Evolutionary conservation across 179 eudicot species (phyloP).

Genomic region (Nepenthes alata): DNA sequence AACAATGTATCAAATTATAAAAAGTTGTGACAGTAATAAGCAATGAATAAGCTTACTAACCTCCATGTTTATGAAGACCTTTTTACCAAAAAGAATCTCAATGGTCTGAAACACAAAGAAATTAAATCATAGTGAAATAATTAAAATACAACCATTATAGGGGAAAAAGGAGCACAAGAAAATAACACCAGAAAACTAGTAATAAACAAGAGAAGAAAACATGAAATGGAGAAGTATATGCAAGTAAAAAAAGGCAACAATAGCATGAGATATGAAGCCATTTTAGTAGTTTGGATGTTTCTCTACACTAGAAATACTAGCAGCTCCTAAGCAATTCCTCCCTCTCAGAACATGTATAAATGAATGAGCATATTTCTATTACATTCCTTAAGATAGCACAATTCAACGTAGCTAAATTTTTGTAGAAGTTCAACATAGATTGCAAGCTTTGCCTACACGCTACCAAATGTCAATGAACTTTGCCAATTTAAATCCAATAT

Average conservation of each 20-base stretch:
- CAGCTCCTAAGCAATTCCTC: no score
- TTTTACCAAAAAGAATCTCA: slow-evolving; percentile 81
- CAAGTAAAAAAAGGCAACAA: not conserved
- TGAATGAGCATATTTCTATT: no score
- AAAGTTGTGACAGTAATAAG: no score
- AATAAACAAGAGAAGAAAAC: not conserved
- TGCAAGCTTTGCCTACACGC: no score
- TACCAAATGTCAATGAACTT: no score
- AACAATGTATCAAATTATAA: no score
- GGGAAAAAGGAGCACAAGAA: not conserved
- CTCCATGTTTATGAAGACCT: slow-evolving; percentile 78
- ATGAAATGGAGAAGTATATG: not conserved
- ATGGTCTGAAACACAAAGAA: slow-evolving; percentile 63
- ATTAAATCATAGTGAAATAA: not conserved
- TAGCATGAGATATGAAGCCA: not conserved
- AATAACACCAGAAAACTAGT: not conserved
- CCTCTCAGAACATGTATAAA: no score
- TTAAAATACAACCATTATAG: not conserved
- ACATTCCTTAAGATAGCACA: no score
- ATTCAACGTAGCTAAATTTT: no score
- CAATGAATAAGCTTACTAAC: slow-evolving; percentile 25
- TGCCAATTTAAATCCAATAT: no score
- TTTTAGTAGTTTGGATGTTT: not conserved
- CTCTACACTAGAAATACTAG: no score
- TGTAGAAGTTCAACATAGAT: no score